These are phyloP conservation scores for Cercospora sesami DNA, from an alignment of 2,329 filamentous ascomycete species.

Conservation along the genomic window DNA sequence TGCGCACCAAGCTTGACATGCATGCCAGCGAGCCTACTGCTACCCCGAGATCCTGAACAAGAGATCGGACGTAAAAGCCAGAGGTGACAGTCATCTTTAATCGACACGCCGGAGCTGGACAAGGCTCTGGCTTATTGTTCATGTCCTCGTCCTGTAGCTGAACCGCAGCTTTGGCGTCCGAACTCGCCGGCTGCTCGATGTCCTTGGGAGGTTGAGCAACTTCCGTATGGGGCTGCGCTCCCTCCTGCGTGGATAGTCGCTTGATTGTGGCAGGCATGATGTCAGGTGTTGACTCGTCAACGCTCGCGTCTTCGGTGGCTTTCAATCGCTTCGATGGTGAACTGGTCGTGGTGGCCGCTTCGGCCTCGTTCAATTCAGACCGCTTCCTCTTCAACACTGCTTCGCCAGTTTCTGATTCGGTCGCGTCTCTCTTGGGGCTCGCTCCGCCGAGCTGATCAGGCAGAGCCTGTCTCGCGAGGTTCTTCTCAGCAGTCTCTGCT, in stretches of 20 bases:
- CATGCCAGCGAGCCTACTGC: slow-evolving; percentile 78
- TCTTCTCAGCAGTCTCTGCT: slow-evolving; percentile 71
- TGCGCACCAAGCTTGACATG: slow-evolving; percentile 82
- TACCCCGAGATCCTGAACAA: slow-evolving; percentile 86
- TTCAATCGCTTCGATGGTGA: slow-evolving; percentile 42
- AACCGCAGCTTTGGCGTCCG: slow-evolving; percentile 16
- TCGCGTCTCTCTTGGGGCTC: slow-evolving; percentile 3
- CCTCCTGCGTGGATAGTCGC: slow-evolving; percentile 11
- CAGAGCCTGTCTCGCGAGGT: slow-evolving; percentile 69
- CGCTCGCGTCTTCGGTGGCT: slow-evolving; percentile 24
- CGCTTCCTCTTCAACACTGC: slow-evolving; percentile 36
- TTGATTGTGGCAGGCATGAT: slow-evolving; percentile 10
- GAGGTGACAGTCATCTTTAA: slow-evolving; percentile 91
- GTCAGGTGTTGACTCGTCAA: slow-evolving; percentile 8
- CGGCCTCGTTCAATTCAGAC: slow-evolving; percentile 27
- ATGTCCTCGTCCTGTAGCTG: background rate
- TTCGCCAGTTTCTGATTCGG: slow-evolving; percentile 20
- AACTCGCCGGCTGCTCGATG: slow-evolving; percentile 35
- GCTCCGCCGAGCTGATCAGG: slow-evolving; percentile 40
- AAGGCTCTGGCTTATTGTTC: slow-evolving; percentile 20
- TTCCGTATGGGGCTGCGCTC: slow-evolving; percentile 17
- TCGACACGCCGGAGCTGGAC: slow-evolving; percentile 68
- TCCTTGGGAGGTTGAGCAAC: slow-evolving; percentile 14
- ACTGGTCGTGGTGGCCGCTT: slow-evolving; percentile 8
- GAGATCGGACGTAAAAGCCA: slow-evolving; percentile 92